phyloP scores from a whole-genome alignment of 345 rosid species.

The Bruguiera sexangula region DNA sequence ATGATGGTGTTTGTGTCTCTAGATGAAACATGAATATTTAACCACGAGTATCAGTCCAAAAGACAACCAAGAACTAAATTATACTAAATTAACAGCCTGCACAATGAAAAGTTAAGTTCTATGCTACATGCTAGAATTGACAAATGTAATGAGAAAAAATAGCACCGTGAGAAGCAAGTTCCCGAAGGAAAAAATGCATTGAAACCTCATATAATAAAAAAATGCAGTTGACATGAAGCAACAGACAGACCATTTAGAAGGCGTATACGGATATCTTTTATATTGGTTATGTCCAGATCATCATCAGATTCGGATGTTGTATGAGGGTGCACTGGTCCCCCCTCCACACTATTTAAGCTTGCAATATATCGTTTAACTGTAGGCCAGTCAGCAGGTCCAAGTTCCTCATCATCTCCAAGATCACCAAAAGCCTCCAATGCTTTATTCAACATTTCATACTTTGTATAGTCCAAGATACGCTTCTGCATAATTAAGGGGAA shows the following conservation, averaged over 20 bases:
- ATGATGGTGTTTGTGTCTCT: too few species aligned
- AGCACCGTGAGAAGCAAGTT: too few species aligned
- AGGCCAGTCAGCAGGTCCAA: conserved; percentile 96
- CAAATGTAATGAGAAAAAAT: too few species aligned
- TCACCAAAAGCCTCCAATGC: conserved; percentile 80
- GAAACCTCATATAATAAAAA: neutral
- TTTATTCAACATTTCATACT: conserved; percentile 78
- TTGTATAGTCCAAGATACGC: conserved; percentile 82
- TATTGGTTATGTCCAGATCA: conserved; percentile 55
- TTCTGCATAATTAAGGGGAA: conserved; percentile 36
- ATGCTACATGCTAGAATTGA: too few species aligned
- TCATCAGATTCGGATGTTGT: conserved; percentile 35
- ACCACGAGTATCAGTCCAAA: too few species aligned
- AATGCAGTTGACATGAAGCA: conserved; percentile 1
- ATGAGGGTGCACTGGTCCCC: conserved; percentile 58
- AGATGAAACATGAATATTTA: too few species aligned
- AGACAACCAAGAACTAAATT: too few species aligned
- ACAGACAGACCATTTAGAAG: conserved; percentile 68
- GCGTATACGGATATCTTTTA: conserved; percentile 80
- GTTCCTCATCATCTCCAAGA: conserved; percentile 94
- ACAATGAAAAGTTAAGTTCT: too few species aligned
- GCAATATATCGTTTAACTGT: conserved; percentile 68
- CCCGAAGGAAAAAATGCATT: neutral
- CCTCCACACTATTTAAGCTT: conserved; percentile 65
- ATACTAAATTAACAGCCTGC: too few species aligned